Percentiles rank a stretch among this genome's conserved stretches.
Evolutionary conservation across 768 basidiomycete genomes (phyloP).

Genomic region (Tylopilus sp.): DNA sequence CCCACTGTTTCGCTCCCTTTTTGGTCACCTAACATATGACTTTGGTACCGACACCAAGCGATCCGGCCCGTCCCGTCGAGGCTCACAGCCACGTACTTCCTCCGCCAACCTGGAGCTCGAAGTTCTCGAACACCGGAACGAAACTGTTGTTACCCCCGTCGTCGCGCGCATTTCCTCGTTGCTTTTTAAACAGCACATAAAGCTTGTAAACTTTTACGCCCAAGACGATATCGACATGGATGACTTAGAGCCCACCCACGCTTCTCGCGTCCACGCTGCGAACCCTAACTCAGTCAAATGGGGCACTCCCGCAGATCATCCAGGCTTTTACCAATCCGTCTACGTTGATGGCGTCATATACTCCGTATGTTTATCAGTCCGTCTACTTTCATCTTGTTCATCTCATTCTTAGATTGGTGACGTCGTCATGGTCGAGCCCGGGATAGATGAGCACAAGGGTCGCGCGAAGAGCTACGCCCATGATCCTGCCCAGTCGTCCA

Average conservation of each 20-base stretch:
- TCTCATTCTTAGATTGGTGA: constrained; percentile 51
- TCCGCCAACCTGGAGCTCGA: constrained; percentile 23
- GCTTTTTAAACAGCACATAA: constrained; percentile 46
- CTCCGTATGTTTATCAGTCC: constrained; percentile 35
- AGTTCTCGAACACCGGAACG: constrained; percentile 36
- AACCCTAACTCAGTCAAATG: constrained; percentile 36
- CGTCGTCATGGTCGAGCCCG: constrained; percentile 59
- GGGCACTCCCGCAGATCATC: constrained; percentile 22
- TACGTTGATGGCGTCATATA: constrained; percentile 58
- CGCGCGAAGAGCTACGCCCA: constrained; percentile 40
- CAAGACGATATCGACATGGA: constrained; percentile 29
- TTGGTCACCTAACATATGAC: constrained; percentile 27
- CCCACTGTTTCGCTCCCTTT: constrained; percentile 38
- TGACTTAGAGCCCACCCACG: constrained; percentile 5
- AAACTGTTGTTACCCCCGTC: constrained; percentile 43
- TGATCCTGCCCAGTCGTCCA: constrained; percentile 44
- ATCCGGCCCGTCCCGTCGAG: constrained; percentile 17
- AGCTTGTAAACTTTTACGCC: constrained; percentile 31
- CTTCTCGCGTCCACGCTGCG: constrained; percentile 23
- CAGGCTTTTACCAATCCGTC: constrained; percentile 42
- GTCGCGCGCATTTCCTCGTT: constrained; percentile 44
- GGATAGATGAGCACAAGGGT: constrained; percentile 41
- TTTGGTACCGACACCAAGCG: constrained; percentile 10
- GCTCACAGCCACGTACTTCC: constrained; percentile 10
- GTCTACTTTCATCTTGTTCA: constrained; percentile 8